Evolutionary conservation across 1,139 yeast species (phyloP).

Genomic region (Geotrichum phurueaensis): DNA sequence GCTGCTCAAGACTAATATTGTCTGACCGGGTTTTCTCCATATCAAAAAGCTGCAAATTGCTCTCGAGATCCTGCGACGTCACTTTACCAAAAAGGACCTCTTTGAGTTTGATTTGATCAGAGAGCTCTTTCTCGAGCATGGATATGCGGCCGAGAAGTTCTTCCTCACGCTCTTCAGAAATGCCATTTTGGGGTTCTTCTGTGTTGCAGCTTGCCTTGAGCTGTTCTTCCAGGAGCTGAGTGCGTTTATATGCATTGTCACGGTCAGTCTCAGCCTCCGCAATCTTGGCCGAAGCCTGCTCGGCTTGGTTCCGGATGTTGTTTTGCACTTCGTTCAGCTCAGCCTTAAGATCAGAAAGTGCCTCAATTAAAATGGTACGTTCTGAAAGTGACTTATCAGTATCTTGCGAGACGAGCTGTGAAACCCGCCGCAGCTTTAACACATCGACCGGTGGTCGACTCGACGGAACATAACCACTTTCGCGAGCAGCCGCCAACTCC

Average conservation of each 20-base stretch:
- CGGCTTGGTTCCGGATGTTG: constrained; percentile 32
- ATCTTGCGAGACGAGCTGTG: constrained; percentile 30
- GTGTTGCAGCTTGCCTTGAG: not conserved
- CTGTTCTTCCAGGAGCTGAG: constrained; percentile 9
- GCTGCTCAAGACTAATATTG: constrained; percentile 18
- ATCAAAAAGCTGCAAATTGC: constrained; percentile 5
- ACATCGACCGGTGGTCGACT: constrained; percentile 31
- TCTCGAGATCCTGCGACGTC: not conserved
- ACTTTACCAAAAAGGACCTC: not conserved
- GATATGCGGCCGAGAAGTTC: not conserved
- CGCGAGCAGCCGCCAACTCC: constrained; percentile 30
- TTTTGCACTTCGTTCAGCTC: constrained; percentile 34
- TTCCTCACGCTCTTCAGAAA: not conserved
- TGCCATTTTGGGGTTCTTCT: not conserved
- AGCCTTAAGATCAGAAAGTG: constrained; percentile 30
- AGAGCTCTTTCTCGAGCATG: not conserved
- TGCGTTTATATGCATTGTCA: constrained; percentile 20
- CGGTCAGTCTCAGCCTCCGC: constrained; percentile 26
- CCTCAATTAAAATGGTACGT: constrained; percentile 30
- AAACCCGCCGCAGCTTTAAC: constrained; percentile 29
- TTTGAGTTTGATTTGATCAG: not conserved
- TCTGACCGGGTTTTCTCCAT: constrained; percentile 13
- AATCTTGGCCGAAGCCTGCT: constrained; percentile 33
- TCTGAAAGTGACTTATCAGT: constrained; percentile 26
- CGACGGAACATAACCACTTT: constrained; percentile 28